phyloP scores from a whole-genome alignment of 768 basidiomycete genomes.

The Sistotremastrum niveocremeum region DNA sequence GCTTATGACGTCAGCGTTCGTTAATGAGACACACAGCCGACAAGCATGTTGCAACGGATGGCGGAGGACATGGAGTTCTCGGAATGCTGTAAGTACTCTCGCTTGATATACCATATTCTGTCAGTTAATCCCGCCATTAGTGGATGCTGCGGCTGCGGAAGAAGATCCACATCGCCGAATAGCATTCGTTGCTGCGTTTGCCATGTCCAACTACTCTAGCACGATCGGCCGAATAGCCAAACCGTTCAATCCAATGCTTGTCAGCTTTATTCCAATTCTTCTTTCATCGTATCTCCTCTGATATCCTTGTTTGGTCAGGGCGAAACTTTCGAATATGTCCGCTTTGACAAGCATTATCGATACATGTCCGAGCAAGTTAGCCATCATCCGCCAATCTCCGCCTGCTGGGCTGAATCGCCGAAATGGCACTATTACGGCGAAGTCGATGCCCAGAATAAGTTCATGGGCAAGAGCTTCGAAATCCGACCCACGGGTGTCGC shows the following conservation, averaged over 20 bases:
- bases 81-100: slow-evolving; percentile 56
- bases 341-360: slow-evolving; percentile 76
- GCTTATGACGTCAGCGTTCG: slow-evolving; percentile 12
- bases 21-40: slow-evolving; percentile 32
- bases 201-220: slow-evolving; percentile 95
- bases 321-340: slow-evolving; percentile 92
- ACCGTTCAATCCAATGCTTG: slow-evolving; percentile 93
- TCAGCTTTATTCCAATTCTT: slow-evolving; percentile 21
- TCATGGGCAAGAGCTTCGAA: slow-evolving; percentile 94
- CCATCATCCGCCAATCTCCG: slow-evolving; percentile 93
- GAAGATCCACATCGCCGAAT: slow-evolving; percentile 67
- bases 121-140: slow-evolving; percentile 20
- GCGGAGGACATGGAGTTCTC: slow-evolving; percentile 98
- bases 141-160: slow-evolving; percentile 75
- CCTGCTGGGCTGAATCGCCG: slow-evolving; percentile 88
- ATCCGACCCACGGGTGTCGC: slow-evolving; percentile 93
- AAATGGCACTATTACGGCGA: slow-evolving; percentile 87
- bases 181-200: slow-evolving; percentile 91
- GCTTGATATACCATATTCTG: slow-evolving; percentile 1
- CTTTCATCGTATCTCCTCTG: neutral
- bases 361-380: slow-evolving; percentile 96
- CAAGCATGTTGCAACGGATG: slow-evolving; percentile 96
- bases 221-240: slow-evolving; percentile 95
- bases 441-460: slow-evolving; percentile 94
- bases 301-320: slow-evolving; percentile 27